These are phyloP conservation scores for Aspergillus fumigatiaffinis DNA, from an alignment of 2,329 filamentous ascomycete genomes.

Conservation along the genomic window DNA sequence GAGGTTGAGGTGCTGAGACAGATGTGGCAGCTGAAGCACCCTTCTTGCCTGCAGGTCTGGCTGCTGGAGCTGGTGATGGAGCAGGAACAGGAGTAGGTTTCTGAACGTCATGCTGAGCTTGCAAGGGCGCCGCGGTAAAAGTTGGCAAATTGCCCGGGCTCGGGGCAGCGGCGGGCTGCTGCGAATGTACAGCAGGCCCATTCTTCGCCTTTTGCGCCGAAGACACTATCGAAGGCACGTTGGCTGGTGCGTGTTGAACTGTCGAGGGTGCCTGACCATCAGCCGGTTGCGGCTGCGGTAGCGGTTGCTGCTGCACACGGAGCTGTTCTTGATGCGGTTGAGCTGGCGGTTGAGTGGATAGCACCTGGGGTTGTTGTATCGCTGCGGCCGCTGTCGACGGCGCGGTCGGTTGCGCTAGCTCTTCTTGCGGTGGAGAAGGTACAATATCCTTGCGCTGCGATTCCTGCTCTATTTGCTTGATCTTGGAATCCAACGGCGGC, in stretches of 20 bases:
- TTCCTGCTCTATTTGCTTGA: constrained; percentile 6
- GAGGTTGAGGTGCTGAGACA: constrained; percentile 17
- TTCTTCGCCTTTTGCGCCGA: constrained; percentile 4
- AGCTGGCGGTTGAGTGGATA: constrained; percentile 5
- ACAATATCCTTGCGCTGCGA: constrained; percentile 8
- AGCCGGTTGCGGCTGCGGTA: constrained; percentile 9
- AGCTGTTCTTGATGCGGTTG: constrained; percentile 4
- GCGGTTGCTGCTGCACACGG: constrained; percentile 4
- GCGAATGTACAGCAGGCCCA: constrained; percentile 10
- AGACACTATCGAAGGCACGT: constrained; percentile 14
- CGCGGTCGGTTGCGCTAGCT: constrained; percentile 1
- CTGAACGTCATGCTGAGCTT: constrained; percentile 19
- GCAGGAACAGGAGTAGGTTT: constrained; percentile 12
- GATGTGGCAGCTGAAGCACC: constrained; percentile 10
- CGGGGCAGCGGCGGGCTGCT: constrained; percentile 16
- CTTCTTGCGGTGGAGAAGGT: constrained; percentile 2
- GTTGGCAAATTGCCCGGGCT: constrained; percentile 12
- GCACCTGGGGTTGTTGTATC: constrained; percentile 2
- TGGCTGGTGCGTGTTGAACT: constrained; percentile 16
- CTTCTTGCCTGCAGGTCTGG: constrained; percentile 15
- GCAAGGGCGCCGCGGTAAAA: constrained; percentile 22
- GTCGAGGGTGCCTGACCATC: constrained; percentile 19
- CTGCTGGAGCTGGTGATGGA: constrained; percentile 9
- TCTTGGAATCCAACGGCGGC: constrained; percentile 1
- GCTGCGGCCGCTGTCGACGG: constrained; percentile 8